Evolutionary conservation across 495 filamentous ascomycete genomes (phyloP).

Genomic region (Lepidopterella palustris): DNA sequence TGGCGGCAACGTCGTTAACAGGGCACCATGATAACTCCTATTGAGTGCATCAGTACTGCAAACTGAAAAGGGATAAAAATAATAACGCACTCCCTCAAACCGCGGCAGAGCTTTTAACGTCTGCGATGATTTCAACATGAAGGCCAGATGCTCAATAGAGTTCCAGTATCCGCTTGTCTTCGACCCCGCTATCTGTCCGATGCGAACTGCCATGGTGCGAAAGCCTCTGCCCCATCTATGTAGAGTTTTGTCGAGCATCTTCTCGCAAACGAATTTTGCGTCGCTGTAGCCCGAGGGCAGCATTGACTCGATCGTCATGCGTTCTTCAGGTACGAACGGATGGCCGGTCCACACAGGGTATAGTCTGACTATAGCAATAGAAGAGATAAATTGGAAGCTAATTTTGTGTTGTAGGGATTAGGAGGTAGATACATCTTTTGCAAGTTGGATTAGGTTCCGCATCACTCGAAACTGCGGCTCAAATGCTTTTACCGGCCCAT

Average conservation of each 20-base stretch:
- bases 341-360: constrained; percentile 34
- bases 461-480: constrained; percentile 47
- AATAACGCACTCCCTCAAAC: constrained; percentile 30
- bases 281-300: constrained; percentile 14
- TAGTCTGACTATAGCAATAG: constrained; percentile 46
- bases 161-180: constrained; percentile 49
- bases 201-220: constrained; percentile 1
- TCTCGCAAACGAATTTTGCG: constrained; percentile 16
- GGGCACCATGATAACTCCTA: constrained; percentile 43
- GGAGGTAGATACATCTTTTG: constrained; percentile 34
- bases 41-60: neutral
- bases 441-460: constrained; percentile 45
- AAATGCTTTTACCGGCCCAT: constrained; percentile 39
- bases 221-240: neutral
- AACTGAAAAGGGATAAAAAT: neutral
- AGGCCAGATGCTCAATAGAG: constrained; percentile 42
- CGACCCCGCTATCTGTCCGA: constrained; percentile 38
- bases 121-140: constrained; percentile 49
- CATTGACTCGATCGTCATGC: constrained; percentile 1
- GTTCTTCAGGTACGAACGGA: constrained; percentile 9
- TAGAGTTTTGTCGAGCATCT: constrained; percentile 11
- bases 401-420: constrained; percentile 30
- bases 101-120: constrained; percentile 42
- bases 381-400: constrained; percentile 50
- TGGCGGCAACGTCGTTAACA: constrained; percentile 42